Base-by-base conservation (phyloP, 2,329 filamentous ascomycete species). In the Cladosporium sphaerospermum region DNA sequence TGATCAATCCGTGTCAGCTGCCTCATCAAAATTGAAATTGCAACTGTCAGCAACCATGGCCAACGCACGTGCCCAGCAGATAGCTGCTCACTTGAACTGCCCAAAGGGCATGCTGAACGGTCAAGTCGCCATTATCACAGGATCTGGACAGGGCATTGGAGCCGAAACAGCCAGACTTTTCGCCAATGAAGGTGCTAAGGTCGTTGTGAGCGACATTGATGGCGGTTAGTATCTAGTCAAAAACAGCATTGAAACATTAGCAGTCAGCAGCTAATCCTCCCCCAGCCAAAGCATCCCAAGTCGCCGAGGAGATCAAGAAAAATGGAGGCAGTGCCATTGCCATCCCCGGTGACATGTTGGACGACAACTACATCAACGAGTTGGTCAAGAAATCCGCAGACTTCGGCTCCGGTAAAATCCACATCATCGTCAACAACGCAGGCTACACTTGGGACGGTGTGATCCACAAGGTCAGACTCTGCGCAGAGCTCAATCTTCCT, bases 391-490 rank as follows among this genome's bases (percentile, higher is more conserved):
- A 83, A 64, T 79, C 89, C 0, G 89, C 88, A 1, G 85, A 84
- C 45, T 95, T 95, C 66, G 90, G 90, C 54, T 75, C 79, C 59
- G 89, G 89, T 64, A 95, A 95, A 76, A 90, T 96, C 57, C 86
- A 95, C 70, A 86, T 93, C 67, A 85, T 95, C 53, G 87, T 95
- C 55, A 95, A 95, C 72, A 95, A 95, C 68, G 90, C 89, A 0
- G 89, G 89, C 40, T 95, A 89, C 72, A 95, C 90, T 1, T 95
- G 89, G 88, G 90, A 96, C 69, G 90, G 86, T 6, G 89, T 95
- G 37, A 89, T 95, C 60, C 88, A 95, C 77, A 95, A 93, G 73
- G 78, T 80, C 59, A 14, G 45, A 16, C 5, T n/a, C 13, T 37
- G 16, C 23, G 3, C 39, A 4, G 2, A 32, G n/a, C 16, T 28